Conservation (phyloP, 2,329 filamentous ascomycete genomes). For the Calycina marina region DNA sequence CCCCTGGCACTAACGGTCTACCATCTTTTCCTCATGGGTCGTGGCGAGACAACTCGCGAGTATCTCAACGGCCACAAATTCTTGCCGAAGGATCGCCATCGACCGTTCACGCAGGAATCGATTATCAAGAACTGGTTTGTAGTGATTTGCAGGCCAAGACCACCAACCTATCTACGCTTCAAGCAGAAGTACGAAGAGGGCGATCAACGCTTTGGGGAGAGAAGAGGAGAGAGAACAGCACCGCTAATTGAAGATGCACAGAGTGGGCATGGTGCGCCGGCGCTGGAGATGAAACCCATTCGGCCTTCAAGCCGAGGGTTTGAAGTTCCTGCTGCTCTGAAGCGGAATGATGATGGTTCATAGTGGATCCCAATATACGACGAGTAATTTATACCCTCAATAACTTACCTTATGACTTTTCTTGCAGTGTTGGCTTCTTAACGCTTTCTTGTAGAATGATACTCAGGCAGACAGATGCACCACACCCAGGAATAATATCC, state of each 20-base stretch:
- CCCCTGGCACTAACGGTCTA: constrained; percentile 74
- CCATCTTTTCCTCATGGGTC: constrained; percentile 78
- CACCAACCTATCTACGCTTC: constrained; percentile 81
- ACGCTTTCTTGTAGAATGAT: no score
- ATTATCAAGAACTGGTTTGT: constrained; percentile 65
- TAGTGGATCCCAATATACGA: neutral
- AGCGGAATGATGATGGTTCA: neutral
- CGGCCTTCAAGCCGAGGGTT: constrained; percentile 28
- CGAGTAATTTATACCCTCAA: neutral
- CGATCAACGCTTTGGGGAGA: constrained; percentile 64
- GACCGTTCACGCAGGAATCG: constrained; percentile 72
- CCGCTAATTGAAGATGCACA: constrained; percentile 35
- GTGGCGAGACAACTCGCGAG: constrained; percentile 90
- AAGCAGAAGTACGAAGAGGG: constrained; percentile 63
- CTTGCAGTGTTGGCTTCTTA: no score
- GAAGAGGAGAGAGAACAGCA: constrained; percentile 35
- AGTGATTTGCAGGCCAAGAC: constrained; percentile 69
- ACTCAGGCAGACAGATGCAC: no score
- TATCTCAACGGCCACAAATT: constrained; percentile 97
- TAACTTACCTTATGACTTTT: neutral
- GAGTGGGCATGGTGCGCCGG: constrained; percentile 37
- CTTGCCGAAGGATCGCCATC: constrained; percentile 75
- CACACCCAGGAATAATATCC: no score
- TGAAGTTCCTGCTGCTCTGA: constrained; percentile 31
- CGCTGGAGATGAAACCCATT: constrained; percentile 55